phyloP scores from a whole-genome alignment of 805 yeast species.

The Starmera quercuum region DNA sequence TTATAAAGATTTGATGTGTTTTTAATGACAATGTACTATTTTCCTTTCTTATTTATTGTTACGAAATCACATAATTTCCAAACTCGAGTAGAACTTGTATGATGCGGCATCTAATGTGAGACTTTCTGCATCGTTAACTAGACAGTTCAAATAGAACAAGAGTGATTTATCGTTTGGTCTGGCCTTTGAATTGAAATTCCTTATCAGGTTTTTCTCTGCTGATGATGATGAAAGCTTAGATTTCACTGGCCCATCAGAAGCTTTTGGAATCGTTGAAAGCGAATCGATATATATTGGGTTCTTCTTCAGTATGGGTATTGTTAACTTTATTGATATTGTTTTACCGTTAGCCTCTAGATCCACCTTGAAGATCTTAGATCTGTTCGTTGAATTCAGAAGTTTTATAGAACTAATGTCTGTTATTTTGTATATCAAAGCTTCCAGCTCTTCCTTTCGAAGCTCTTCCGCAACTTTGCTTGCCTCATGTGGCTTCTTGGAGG shows the following conservation, averaged over 20 bases:
- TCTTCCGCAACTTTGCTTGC: slow-evolving; percentile 2
- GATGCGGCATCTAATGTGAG: neutral
- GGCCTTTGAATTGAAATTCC: slow-evolving; percentile 16
- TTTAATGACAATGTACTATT: neutral
- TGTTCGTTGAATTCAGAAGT: slow-evolving; percentile 12
- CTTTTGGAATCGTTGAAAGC: too few relatives aligned
- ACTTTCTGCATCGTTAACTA: slow-evolving; percentile 12
- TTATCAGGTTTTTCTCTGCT: slow-evolving; percentile 6
- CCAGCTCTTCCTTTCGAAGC: slow-evolving; percentile 9
- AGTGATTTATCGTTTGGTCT: slow-evolving; percentile 8
- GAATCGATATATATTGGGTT: slow-evolving; percentile 5
- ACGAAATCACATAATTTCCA: neutral
- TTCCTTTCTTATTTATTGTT: neutral
- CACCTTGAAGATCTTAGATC: slow-evolving; percentile 11
- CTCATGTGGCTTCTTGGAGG: too few relatives aligned
- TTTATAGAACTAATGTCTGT: slow-evolving; percentile 2
- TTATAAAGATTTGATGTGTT: neutral
- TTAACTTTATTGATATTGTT: slow-evolving; percentile 3
- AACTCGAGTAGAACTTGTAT: neutral
- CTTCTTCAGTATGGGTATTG: slow-evolving; percentile 10
- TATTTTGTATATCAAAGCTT: slow-evolving; percentile 4
- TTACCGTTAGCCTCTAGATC: neutral
- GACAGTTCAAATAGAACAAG: slow-evolving; percentile 13
- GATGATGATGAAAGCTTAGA: neutral
- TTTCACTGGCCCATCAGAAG: neutral